Evolutionary conservation across 495 filamentous ascomycete species (phyloP), one percentile per base, ranked within the genome.

Genomic region (Viridothelium virens): DNA sequence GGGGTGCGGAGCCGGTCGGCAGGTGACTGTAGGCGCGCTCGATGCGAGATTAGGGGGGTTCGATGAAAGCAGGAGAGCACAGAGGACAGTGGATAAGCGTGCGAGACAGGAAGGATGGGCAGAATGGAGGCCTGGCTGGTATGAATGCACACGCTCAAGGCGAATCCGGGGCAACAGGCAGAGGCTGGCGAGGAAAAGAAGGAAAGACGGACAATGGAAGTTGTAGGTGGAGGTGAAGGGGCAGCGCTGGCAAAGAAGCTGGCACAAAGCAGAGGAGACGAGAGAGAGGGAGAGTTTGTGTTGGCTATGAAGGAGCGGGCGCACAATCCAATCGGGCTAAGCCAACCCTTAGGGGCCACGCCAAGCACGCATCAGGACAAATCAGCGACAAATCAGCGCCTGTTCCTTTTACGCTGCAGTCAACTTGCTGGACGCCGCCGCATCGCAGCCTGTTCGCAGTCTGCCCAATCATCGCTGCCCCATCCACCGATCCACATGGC

Each of bases 151-250:
- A 9, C 18, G 31, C 11, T 7, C 33, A 59, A 10, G 53, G 53
- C 53, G 36, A 18, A 36, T 59, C 53, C 53, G 53, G 31, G 53
- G 14, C 25, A 18, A 59, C 53, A 59, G 53, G 53, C 53, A 59
- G 53, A 59, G 53, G 31, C 53, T 59, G n/a, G 53, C 11, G 53
- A 7, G 53, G 6, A 59, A 36, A 59, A 36, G 31, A 59, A 59
- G 14, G 53, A 59, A 59, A 59, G 53, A 59, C 53, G 53, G 53
- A 36, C 11, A 14, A 36, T 59, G 53, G 53, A 31, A 59, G 53
- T 53, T 12, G 48, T 12, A 53, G 48, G 12, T 16, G 48, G 14
- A 18, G 48, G 25, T 5, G 48, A 18, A 53, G 48, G 48, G 25
- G 48, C 5, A 53, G 48, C 12, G 41, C 7, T 14, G 41, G 14